These are phyloP conservation scores for Aspergillus piperis DNA, from an alignment of 2,329 filamentous ascomycete species.

Conservation along the genomic window DNA sequence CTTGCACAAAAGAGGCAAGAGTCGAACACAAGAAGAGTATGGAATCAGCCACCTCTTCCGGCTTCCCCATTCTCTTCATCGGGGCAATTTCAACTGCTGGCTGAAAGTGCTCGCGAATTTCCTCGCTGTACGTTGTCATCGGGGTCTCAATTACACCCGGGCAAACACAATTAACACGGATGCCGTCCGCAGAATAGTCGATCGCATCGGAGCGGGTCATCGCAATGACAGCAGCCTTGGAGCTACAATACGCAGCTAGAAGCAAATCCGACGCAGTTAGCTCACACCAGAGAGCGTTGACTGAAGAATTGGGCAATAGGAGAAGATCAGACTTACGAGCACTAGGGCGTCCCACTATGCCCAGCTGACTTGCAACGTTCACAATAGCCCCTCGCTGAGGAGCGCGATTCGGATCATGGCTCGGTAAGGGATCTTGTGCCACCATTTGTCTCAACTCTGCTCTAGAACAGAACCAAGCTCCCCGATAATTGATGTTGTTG, in stretches of 20 bases:
- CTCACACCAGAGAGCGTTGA: background rate
- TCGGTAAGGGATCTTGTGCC: conserved; percentile 45
- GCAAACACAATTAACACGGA: conserved; percentile 39
- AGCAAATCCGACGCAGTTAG: background rate
- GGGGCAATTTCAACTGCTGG: conserved; percentile 51
- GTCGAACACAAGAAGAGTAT: conserved; percentile 54
- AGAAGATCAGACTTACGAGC: conserved; percentile 40
- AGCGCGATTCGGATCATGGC: conserved; percentile 37
- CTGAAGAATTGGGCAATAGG: background rate
- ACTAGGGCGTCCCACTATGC: conserved; percentile 50
- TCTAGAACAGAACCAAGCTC: conserved; percentile 51
- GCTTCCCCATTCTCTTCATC: conserved; percentile 54
- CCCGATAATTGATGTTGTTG: conserved; percentile 59
- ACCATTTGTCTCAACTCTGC: conserved; percentile 51
- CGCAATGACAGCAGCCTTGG: conserved; percentile 60
- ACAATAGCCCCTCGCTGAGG: conserved; percentile 52
- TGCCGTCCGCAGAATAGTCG: conserved; percentile 51
- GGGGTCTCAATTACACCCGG: conserved; percentile 52
- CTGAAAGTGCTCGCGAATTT: conserved; percentile 42
- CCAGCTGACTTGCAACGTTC: conserved; percentile 57
- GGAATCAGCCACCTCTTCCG: conserved; percentile 53
- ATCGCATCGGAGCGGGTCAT: conserved; percentile 60
- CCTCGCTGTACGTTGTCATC: conserved; percentile 47
- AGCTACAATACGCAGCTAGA: conserved; percentile 58
- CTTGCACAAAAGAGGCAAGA: conserved; percentile 55